A percentile compares a stretch with the other conserved stretches of the same genome.
These are phyloP conservation scores for Suhomyces atakaporum DNA, from an alignment of 1,139 yeast genomes.

Conservation along the genomic window DNA sequence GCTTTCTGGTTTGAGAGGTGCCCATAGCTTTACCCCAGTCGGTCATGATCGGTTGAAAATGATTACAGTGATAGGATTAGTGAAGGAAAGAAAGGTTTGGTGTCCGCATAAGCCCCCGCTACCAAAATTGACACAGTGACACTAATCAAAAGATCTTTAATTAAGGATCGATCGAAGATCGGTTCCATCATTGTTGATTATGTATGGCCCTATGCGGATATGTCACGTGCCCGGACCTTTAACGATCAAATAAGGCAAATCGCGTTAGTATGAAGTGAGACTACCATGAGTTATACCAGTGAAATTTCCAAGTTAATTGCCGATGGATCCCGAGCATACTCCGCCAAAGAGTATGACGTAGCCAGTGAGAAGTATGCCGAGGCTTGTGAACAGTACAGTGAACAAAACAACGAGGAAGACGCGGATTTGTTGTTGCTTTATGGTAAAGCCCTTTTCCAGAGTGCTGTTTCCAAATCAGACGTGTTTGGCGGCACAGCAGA, in stretches of 20 bases:
- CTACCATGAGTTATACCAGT: slow-evolving; percentile 24
- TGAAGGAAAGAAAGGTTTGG: background rate
- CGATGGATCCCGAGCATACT: slow-evolving; percentile 63
- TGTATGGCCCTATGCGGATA: slow-evolving; percentile 3
- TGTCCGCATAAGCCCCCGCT: background rate
- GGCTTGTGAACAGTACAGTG: slow-evolving; percentile 63
- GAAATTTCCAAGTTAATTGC: slow-evolving; percentile 50
- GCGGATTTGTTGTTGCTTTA: slow-evolving; percentile 74
- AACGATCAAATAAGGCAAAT: too few species aligned
- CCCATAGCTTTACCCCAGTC: background rate
- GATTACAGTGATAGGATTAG: background rate
- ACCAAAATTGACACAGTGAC: background rate
- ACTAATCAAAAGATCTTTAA: background rate
- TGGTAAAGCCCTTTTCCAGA: slow-evolving; percentile 78
- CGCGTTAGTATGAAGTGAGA: background rate
- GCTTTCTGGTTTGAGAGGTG: slow-evolving; percentile 5
- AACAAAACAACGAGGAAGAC: slow-evolving; percentile 56
- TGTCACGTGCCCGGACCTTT: slow-evolving; percentile 1
- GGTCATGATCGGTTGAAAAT: background rate
- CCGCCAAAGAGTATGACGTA: slow-evolving; percentile 61
- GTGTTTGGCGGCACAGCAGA: slow-evolving; percentile 64
- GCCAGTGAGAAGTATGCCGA: slow-evolving; percentile 75
- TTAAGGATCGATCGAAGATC: background rate
- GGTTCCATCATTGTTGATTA: background rate
- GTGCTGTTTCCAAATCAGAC: slow-evolving; percentile 73